These are phyloP conservation scores for Chlamydomonas incerta DNA, from an alignment of 139 green algal genomes.

Conservation along the genomic window DNA sequence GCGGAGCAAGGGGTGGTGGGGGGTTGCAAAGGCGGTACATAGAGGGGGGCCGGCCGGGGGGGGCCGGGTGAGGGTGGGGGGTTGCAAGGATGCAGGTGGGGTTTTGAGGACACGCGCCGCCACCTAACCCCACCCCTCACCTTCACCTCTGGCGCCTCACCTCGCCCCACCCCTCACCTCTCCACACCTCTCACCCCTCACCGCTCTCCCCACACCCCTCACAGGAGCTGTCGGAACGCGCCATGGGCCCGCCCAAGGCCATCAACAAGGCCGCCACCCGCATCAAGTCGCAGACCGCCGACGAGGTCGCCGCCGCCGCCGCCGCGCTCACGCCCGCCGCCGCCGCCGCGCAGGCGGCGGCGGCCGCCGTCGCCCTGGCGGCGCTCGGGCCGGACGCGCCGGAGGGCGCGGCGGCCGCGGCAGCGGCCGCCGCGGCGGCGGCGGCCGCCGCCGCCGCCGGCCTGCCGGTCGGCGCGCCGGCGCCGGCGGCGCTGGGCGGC, in stretches of 20 bases:
- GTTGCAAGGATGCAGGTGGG: no score
- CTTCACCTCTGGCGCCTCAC: no score
- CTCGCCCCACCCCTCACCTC: no score
- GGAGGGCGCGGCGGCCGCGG: not conserved
- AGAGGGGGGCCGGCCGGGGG: no score
- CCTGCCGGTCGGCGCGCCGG: slow-evolving; percentile 13
- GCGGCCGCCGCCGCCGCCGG: not conserved
- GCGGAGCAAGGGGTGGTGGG: no score
- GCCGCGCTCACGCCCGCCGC: not conserved
- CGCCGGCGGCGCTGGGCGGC: not conserved
- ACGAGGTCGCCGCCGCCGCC: not conserved
- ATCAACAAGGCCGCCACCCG: slow-evolving; percentile 76
- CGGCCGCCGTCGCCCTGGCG: not conserved
- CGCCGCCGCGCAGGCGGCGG: not conserved
- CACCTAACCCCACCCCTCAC: no score
- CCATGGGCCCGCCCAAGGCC: slow-evolving; percentile 74
- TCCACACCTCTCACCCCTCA: no score
- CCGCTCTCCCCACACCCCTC: no score
- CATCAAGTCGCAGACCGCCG: slow-evolving; percentile 27
- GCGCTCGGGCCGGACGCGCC: not conserved
- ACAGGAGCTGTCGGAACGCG: slow-evolving; percentile 56
- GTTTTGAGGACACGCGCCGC: no score
- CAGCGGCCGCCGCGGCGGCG: not conserved
- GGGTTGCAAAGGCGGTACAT: no score
- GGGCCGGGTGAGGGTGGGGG: no score